Conservation (phyloP, 2,329 filamentous ascomycete genomes). For the Colletotrichum eremochloae region DNA sequence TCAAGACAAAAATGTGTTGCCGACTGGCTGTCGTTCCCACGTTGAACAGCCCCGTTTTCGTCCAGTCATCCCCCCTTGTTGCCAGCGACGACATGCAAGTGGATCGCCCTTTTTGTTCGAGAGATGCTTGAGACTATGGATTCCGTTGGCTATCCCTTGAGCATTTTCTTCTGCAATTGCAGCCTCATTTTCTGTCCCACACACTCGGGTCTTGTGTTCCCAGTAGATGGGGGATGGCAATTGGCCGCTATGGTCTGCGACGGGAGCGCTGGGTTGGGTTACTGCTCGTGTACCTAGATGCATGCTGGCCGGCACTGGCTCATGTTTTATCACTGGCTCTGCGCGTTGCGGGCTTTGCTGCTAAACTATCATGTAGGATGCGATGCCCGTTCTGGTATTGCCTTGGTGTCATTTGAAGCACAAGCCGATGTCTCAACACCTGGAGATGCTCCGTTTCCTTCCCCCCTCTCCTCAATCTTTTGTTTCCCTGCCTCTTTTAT, state of each 20-base stretch:
- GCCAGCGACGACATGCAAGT: slow-evolving; percentile 1
- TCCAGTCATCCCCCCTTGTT: slow-evolving; percentile 24
- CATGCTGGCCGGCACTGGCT: not conserved
- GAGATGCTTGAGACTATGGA: not conserved
- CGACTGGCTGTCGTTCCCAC: slow-evolving; percentile 25
- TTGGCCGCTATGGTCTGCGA: not conserved
- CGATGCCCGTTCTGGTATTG: not conserved
- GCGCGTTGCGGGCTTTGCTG: not conserved
- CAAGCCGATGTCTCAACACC: not conserved
- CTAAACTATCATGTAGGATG: not conserved
- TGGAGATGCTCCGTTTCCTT: not conserved
- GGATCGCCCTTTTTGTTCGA: slow-evolving; percentile 1
- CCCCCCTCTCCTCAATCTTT: not conserved
- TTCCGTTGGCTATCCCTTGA: slow-evolving; percentile 23
- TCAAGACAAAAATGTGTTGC: slow-evolving; percentile 14
- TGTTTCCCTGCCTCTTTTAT: not conserved
- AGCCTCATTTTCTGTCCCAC: slow-evolving; percentile 26
- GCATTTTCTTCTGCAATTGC: slow-evolving; percentile 6
- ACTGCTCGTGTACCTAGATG: not conserved
- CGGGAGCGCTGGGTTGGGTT: not conserved
- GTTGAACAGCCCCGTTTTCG: slow-evolving; percentile 25
- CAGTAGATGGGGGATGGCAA: not conserved
- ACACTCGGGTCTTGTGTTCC: not conserved
- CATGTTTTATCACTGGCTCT: slow-evolving; percentile 6
- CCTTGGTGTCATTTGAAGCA: not conserved